phyloP scores from a whole-genome alignment of 345 rosid genomes.

The Ailanthus altissimus region DNA sequence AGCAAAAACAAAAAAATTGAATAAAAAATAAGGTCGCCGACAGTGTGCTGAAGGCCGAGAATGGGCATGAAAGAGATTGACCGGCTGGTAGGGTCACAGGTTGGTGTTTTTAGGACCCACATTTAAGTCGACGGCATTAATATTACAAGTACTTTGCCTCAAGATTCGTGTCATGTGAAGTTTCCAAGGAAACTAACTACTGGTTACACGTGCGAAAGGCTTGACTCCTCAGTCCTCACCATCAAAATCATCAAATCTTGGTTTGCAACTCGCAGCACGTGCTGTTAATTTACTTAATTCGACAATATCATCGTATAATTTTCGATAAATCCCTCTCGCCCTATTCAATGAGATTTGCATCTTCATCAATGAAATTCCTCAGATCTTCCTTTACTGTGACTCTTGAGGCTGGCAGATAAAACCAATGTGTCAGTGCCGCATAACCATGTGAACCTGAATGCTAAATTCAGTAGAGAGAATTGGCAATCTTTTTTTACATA shows the following conservation, averaged over 20 bases:
- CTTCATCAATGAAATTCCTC: neutral
- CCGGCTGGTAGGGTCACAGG: neutral
- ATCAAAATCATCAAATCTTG: conserved; percentile 14
- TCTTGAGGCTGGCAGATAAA: no score
- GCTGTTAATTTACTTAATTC: neutral
- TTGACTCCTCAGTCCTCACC: neutral
- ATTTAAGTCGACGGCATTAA: conserved; percentile 12
- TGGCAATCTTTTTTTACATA: no score
- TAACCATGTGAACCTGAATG: neutral
- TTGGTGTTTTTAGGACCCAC: conserved; percentile 28
- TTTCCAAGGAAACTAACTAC: conserved; percentile 12
- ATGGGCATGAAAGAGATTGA: neutral
- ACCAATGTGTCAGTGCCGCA: neutral
- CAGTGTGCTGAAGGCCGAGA: conserved; percentile 24
- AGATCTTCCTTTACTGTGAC: no score
- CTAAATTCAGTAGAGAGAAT: neutral
- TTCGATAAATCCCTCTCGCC: neutral
- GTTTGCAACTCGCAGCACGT: conserved; percentile 22
- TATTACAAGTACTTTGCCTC: conserved; percentile 1
- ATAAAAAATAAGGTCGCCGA: conserved; percentile 38
- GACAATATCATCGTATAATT: neutral
- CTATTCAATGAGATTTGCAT: neutral
- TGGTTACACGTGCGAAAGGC: conserved; percentile 37
- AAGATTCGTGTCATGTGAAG: conserved; percentile 22
- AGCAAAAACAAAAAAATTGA: neutral